Conservation (phyloP, 2,329 filamentous ascomycete species). For the Ilyonectria mors-panacis region DNA sequence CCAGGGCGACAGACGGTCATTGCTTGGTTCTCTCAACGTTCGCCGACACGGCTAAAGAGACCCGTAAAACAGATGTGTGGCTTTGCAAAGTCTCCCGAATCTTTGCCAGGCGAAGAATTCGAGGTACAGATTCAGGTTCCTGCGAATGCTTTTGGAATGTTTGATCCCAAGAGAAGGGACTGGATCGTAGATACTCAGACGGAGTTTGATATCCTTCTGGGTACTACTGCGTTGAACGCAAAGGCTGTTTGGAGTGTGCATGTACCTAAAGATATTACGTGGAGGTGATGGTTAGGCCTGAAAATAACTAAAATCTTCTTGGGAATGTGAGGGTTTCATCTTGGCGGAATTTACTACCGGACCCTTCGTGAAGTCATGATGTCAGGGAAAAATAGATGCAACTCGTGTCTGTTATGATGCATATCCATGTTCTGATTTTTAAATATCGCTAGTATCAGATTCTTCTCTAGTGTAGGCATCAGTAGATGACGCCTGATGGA, state of each 20-base stretch:
- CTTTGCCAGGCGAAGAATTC: background rate
- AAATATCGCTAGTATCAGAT: too few relatives aligned
- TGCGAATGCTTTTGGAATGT: background rate
- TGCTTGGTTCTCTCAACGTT: constrained; percentile 6
- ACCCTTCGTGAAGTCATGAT: too few relatives aligned
- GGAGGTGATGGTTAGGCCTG: background rate
- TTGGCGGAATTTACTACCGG: too few relatives aligned
- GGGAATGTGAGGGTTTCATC: too few relatives aligned
- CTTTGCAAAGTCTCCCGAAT: background rate
- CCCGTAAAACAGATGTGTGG: constrained; percentile 10
- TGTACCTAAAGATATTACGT: background rate
- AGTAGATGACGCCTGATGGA: too few relatives aligned
- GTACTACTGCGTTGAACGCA: background rate
- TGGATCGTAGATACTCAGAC: background rate
- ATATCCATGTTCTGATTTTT: too few relatives aligned
- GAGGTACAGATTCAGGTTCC: background rate
- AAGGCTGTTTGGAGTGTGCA: background rate
- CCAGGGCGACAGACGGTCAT: constrained; percentile 10
- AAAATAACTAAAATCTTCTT: too few relatives aligned
- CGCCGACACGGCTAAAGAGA: background rate
- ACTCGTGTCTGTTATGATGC: too few relatives aligned
- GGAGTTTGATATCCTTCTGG: background rate
- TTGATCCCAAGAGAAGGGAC: background rate
- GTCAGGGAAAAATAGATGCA: too few relatives aligned
- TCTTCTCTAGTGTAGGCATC: too few relatives aligned